Evolutionary conservation across 805 yeast species (phyloP).

Genomic region (Kockiozyma suomiensis): DNA sequence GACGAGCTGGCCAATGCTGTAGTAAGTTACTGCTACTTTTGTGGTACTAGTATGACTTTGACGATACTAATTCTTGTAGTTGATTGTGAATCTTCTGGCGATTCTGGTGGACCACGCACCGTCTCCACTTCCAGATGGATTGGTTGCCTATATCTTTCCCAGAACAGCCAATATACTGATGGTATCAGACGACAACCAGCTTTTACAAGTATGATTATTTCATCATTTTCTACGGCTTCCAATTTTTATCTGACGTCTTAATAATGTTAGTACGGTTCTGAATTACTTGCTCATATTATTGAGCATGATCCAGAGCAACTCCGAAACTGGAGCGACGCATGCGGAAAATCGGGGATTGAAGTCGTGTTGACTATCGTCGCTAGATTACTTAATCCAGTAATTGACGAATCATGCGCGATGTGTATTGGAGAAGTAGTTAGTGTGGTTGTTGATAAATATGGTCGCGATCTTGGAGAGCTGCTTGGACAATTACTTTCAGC

Average conservation of each 20-base stretch:
- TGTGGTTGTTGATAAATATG: slow-evolving; percentile 55
- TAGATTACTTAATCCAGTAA: slow-evolving; percentile 64
- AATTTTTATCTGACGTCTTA: background rate
- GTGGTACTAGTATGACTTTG: background rate
- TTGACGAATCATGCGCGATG: slow-evolving; percentile 80
- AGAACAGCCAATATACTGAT: slow-evolving; percentile 23
- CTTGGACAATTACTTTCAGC: slow-evolving; percentile 67
- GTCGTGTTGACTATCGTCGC: slow-evolving; percentile 65
- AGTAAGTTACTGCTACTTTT: background rate
- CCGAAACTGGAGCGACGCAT: slow-evolving; percentile 18
- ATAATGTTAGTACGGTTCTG: slow-evolving; percentile 64
- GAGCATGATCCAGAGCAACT: slow-evolving; percentile 43
- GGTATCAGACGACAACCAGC: slow-evolving; percentile 26
- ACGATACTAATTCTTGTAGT: no score
- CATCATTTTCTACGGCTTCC: background rate
- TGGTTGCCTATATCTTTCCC: slow-evolving; percentile 30
- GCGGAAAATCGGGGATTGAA: slow-evolving; percentile 53
- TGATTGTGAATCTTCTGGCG: slow-evolving; percentile 25
- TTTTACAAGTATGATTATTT: slow-evolving; percentile 21
- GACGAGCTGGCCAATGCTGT: slow-evolving; percentile 14
- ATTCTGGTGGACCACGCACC: slow-evolving; percentile 30
- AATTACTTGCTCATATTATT: slow-evolving; percentile 65
- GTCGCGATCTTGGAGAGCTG: slow-evolving; percentile 45
- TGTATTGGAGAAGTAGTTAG: slow-evolving; percentile 71
- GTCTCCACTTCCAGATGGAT: slow-evolving; percentile 28